These are phyloP conservation scores for Zymoseptoria crescenta DNA, from an alignment of 2,329 filamentous ascomycete species.

Conservation along the genomic window DNA sequence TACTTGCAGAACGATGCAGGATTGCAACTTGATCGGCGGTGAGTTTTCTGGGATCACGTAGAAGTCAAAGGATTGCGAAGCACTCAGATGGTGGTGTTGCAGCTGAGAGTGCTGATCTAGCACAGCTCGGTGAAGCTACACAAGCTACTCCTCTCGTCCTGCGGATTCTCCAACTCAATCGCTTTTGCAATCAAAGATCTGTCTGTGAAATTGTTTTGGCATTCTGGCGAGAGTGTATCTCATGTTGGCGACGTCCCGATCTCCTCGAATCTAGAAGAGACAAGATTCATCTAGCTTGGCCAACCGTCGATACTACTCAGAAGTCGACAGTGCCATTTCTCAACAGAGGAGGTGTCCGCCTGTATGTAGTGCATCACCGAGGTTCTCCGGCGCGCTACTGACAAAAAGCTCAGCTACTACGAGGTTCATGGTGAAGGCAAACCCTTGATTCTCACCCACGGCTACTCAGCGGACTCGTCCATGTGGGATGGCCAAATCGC, in stretches of 20 bases:
- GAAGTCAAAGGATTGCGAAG: too few species aligned
- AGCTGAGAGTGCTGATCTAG: too few species aligned
- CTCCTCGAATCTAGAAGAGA: too few species aligned
- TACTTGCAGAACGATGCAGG: background rate
- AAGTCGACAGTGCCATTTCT: conserved; percentile 9
- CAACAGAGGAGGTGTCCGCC: conserved; percentile 12
- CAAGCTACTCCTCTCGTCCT: too few species aligned
- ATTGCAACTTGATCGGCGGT: background rate
- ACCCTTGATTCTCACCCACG: conserved; percentile 21
- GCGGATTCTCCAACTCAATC: too few species aligned
- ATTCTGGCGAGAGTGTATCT: too few species aligned
- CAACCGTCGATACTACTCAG: background rate
- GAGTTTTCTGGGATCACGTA: too few species aligned
- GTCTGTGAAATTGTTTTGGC: too few species aligned
- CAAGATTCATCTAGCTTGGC: background rate
- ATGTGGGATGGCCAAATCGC: conserved; percentile 23
- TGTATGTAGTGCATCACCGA: conserved; percentile 7
- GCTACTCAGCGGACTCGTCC: conserved; percentile 23
- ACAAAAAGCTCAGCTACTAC: conserved; percentile 15
- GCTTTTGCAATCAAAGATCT: too few species aligned
- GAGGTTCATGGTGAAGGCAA: conserved; percentile 4
- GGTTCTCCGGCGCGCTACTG: conserved; percentile 3
- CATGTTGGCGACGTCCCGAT: too few species aligned
- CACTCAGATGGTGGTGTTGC: too few species aligned
- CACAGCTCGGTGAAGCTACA: too few species aligned